phyloP scores from a whole-genome alignment of 1,284 basidiomycete genomes.

The Laetiporus sulphureus region DNA sequence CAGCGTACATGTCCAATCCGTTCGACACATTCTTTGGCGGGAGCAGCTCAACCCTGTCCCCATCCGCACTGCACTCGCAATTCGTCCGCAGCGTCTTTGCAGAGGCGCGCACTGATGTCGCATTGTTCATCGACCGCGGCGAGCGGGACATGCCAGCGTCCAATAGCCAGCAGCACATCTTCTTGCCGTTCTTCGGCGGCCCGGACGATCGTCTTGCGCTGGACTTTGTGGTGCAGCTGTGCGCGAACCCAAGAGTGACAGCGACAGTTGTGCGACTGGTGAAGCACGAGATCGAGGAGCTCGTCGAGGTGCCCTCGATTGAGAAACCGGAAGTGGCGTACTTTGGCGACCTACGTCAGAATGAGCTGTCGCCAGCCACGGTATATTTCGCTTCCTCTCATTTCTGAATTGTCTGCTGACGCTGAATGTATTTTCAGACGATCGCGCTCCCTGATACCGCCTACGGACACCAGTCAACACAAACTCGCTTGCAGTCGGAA shows the following conservation, averaged over 20 bases:
- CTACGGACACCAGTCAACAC: conserved; percentile 35
- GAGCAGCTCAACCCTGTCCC: conserved; percentile 20
- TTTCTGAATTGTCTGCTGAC: not conserved
- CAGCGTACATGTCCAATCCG: conserved; percentile 30
- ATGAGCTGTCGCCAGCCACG: conserved; percentile 31
- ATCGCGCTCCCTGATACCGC: conserved; percentile 36
- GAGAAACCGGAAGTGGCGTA: conserved; percentile 22
- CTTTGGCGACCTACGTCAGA: conserved; percentile 23
- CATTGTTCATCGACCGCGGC: conserved; percentile 64
- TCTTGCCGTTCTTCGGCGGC: conserved; percentile 68
- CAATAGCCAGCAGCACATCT: conserved; percentile 39
- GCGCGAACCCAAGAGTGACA: conserved; percentile 39
- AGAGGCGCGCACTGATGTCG: conserved; percentile 43
- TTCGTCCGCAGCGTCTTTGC: conserved; percentile 59
- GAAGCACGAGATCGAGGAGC: conserved; percentile 36
- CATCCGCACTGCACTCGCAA: conserved; percentile 39
- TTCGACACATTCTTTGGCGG: conserved; percentile 60
- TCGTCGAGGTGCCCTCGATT: conserved; percentile 12
- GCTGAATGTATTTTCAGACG: conserved; percentile 18
- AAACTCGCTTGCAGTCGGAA: conserved; percentile 37
- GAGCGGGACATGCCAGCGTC: conserved; percentile 18
- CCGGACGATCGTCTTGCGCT: conserved; percentile 62
- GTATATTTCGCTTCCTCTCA: not conserved
- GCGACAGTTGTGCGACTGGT: conserved; percentile 58
- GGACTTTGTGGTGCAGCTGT: conserved; percentile 54